Percentiles rank a stretch among this genome's conserved stretches.
phyloP scores from a whole-genome alignment of 176 grass and related monocot species.

The Hyparrhenia diplandra region DNA sequence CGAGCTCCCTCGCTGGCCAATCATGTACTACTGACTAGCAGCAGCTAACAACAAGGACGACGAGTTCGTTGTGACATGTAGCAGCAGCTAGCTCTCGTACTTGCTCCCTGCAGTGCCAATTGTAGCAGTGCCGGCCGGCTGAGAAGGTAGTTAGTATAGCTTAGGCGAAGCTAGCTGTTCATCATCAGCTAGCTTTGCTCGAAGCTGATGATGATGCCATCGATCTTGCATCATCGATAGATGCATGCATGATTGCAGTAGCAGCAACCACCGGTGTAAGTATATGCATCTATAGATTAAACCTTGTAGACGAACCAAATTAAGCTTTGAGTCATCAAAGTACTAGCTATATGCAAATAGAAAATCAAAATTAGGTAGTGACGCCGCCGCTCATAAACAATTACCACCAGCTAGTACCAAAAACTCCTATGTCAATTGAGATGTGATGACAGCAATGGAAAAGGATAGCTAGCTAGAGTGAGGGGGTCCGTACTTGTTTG shows the following conservation, averaged over 20 bases:
- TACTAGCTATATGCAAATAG: background rate
- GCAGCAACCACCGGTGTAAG: background rate
- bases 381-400: background rate
- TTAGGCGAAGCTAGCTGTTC: background rate
- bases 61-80: background rate
- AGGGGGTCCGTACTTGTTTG: slow-evolving; percentile 18
- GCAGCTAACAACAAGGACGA: background rate
- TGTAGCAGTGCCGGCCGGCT: background rate
- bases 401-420: background rate
- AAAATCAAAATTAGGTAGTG: slow-evolving; percentile 8
- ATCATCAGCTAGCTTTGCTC: background rate
- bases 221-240: background rate
- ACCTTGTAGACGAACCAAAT: background rate
- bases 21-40: slow-evolving; percentile 1
- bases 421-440: slow-evolving; percentile 19
- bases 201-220: background rate
- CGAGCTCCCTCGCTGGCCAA: background rate
- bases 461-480: background rate
- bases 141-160: background rate
- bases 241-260: background rate
- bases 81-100: slow-evolving; percentile 14
- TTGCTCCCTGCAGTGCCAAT: slow-evolving; percentile 26
- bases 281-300: background rate
- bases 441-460: slow-evolving; percentile 18
- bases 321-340: background rate